Evolutionary conservation across 225 moss, liverwort and hornwort species (phyloP), one percentile per base, ranked within the genome.

Genomic region (Marchantia polymorpha): DNA sequence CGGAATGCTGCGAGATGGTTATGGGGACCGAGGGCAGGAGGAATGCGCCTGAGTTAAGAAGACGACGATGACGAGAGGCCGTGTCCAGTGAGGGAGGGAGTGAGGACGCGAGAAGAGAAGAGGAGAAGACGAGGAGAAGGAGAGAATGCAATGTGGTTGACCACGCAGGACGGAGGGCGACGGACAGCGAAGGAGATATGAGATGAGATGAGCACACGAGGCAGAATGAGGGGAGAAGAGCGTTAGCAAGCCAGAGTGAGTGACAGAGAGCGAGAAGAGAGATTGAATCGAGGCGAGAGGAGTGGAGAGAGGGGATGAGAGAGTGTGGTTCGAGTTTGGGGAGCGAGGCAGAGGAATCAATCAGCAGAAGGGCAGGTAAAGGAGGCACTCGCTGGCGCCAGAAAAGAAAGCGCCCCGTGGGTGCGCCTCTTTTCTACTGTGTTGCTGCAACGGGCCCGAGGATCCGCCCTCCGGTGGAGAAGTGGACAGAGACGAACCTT

Each of bases 321-420:
- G 79, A 85, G 85, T 81, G 86, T 69, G 83, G 89, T 75, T 72
- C 74, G 70, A 83, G 64, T 75, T 82, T 84, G 83, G 77, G 83
- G 82, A 88, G 75, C 78, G 78, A 77, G 80, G 75, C 72, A 59
- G 78, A 76, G 52, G 81, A 64, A 64, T 69, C 27, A 27, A 68
- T 47, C 20, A 79, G 70, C 59, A 79, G 80, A n/a, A 85, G 81
- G 75, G 78, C 23, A 83, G 67, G 39, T 54, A 80, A 74, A 85
- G 86, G 84, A 78, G 85, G 81, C 90, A 89, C 86, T 92, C 92
- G 90, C 95, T 96, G 95, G 93, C 93, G 88, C 84, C 90, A 83
- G 93, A 89, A 85, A 93, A 89, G 93, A 89, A 92, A 88, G 89
- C 91, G 93, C 92, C 93, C 84, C 82, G 91, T 82, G 92, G 93